Evolutionary conservation across 257 asterid genomes (phyloP).

Genomic region (Solanum peruvianum): DNA sequence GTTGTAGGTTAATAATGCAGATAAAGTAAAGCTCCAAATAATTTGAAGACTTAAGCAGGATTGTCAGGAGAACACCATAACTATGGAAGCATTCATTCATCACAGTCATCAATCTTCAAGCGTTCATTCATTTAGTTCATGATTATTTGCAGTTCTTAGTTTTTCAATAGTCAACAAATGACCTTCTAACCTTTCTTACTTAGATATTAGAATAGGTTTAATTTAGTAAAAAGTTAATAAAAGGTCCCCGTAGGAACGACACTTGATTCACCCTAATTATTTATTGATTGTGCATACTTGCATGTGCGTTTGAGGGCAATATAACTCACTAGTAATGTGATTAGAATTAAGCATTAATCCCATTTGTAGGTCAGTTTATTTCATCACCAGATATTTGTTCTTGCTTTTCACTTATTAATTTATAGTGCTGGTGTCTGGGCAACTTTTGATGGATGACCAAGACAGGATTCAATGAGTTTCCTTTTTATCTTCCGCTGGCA

Average conservation of each 20-base stretch:
- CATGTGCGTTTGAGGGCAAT: background rate
- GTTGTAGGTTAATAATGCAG: background rate
- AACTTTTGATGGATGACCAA: background rate
- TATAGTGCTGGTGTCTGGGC: background rate
- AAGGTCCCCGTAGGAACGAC: background rate
- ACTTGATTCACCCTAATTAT: background rate
- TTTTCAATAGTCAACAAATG: background rate
- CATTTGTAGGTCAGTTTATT: background rate
- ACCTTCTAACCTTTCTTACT: background rate
- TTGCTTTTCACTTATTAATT: background rate
- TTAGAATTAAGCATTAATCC: background rate
- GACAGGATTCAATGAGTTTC: background rate
- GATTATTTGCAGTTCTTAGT: background rate
- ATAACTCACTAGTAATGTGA: background rate
- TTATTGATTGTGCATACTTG: background rate
- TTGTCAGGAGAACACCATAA: background rate
- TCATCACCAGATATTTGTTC: background rate
- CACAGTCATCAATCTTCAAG: background rate
- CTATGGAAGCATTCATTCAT: background rate
- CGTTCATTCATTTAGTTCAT: background rate
- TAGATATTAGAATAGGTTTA: background rate
- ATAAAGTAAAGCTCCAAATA: background rate
- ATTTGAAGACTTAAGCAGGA: background rate
- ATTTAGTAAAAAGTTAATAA: background rate
- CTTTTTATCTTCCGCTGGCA: background rate